Conservation (phyloP, 2,329 filamentous ascomycete genomes). For the Emmonsiellopsis sp. region DNA sequence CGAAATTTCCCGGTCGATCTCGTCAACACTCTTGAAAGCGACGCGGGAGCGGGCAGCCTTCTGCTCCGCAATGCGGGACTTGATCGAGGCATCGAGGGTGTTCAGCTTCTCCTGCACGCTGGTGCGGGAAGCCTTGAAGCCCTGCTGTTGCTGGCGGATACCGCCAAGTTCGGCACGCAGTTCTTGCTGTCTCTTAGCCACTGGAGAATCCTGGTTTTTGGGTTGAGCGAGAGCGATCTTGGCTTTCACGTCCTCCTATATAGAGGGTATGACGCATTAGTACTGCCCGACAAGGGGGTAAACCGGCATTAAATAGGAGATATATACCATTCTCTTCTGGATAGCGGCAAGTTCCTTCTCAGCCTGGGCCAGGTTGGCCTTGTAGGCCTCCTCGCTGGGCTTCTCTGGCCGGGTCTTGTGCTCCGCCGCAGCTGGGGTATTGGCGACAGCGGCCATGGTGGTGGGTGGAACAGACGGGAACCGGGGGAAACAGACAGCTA, state of each 20-base stretch:
- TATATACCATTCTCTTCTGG: slow-evolving; percentile 59
- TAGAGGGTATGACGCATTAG: background rate
- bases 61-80: slow-evolving; percentile 74
- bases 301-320: background rate
- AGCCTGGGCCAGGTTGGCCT: slow-evolving; percentile 65
- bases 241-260: slow-evolving; percentile 77
- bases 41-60: slow-evolving; percentile 76
- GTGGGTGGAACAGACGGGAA: background rate
- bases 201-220: slow-evolving; percentile 72
- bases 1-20: slow-evolving; percentile 75
- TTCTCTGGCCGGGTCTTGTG: slow-evolving; percentile 60
- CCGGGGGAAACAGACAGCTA: background rate
- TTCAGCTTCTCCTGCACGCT: slow-evolving; percentile 84
- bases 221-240: slow-evolving; percentile 79
- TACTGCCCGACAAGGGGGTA: too few species aligned
- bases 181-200: slow-evolving; percentile 75
- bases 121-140: slow-evolving; percentile 72
- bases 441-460: slow-evolving; percentile 26
- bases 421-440: slow-evolving; percentile 24
- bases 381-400: slow-evolving; percentile 79
- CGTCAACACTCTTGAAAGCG: slow-evolving; percentile 77
- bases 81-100: slow-evolving; percentile 80
- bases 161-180: slow-evolving; percentile 71
- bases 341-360: slow-evolving; percentile 78
- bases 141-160: slow-evolving; percentile 80